Percentiles rank a stretch among this genome's conserved stretches.
phyloP scores from a whole-genome alignment of 2,329 filamentous ascomycete genomes.

The Nothomitra cinnamomea region DNA sequence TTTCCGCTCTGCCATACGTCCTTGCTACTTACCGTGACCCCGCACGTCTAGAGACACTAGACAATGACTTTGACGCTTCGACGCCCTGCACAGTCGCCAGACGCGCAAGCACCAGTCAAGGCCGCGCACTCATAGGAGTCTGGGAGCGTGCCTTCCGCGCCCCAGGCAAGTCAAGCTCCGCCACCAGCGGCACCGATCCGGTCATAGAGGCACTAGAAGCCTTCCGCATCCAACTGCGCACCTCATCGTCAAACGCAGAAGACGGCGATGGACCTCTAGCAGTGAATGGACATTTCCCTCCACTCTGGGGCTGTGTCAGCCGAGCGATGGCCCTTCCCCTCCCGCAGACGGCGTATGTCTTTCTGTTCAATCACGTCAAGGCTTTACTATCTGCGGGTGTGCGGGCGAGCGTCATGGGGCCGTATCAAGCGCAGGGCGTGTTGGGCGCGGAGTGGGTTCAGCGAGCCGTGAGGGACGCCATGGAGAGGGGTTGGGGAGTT shows the following conservation, averaged over 20 bases:
- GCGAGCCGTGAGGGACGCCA: constrained; percentile 36
- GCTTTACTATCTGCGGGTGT: constrained; percentile 45
- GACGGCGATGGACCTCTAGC: not conserved
- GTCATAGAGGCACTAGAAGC: not conserved
- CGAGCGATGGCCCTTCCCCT: constrained; percentile 33
- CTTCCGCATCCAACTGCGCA: not conserved
- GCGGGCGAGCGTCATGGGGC: constrained; percentile 44
- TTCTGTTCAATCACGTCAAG: constrained; percentile 46
- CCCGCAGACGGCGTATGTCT: constrained; percentile 39
- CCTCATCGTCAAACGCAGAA: not conserved
- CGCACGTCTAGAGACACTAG: constrained; percentile 35
- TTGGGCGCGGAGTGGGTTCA: constrained; percentile 40
- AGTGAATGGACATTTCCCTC: constrained; percentile 38
- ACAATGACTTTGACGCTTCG: constrained; percentile 61
- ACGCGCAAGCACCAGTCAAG: constrained; percentile 58
- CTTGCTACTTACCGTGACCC: constrained; percentile 47
- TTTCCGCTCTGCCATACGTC: constrained; percentile 57
- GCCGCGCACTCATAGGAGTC: constrained; percentile 53
- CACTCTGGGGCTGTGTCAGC: constrained; percentile 41
- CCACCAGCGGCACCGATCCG: not conserved
- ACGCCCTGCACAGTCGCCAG: constrained; percentile 66
- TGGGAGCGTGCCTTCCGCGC: constrained; percentile 41
- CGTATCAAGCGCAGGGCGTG: constrained; percentile 44
- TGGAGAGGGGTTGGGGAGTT: constrained; percentile 43
- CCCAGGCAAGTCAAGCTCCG: not conserved